A percentile compares a stretch with the other conserved stretches of the same genome.
These are phyloP conservation scores for Boletus rubroflammeus DNA, from an alignment of 768 basidiomycete species.

Conservation along the genomic window DNA sequence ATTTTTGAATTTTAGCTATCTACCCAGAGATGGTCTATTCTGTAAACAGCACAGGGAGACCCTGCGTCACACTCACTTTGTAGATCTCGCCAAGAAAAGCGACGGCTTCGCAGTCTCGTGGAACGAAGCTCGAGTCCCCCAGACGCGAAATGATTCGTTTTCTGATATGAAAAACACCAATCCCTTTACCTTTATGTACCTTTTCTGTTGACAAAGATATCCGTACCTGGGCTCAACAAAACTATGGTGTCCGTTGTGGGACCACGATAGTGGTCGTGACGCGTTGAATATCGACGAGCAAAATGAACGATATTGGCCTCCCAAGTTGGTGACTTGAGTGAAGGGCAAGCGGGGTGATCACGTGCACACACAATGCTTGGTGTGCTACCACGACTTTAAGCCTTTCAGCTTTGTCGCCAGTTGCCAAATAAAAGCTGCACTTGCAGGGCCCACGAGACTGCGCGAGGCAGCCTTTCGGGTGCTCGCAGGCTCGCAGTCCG, in stretches of 20 bases:
- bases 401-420: neutral
- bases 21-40: neutral
- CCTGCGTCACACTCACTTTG: slow-evolving; percentile 3
- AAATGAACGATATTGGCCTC: neutral
- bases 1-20: neutral
- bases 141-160: neutral
- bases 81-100: neutral
- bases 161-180: neutral
- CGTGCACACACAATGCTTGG: neutral
- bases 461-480: slow-evolving; percentile 4
- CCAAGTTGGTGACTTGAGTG: slow-evolving; percentile 2
- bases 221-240: neutral
- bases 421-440: neutral
- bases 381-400: neutral
- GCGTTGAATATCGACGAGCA: neutral
- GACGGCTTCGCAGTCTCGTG: neutral
- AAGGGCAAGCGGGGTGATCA: neutral
- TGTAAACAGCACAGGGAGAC: neutral
- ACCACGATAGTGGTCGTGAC: neutral
- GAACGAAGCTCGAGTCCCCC: slow-evolving; percentile 32
- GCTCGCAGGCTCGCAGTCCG: neutral
- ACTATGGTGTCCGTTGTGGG: neutral
- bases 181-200: neutral
- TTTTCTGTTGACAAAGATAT: neutral
- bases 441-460: slow-evolving; percentile 18